phyloP scores from a whole-genome alignment of 2,329 filamentous ascomycete species.

The Alternaria ethzedia region DNA sequence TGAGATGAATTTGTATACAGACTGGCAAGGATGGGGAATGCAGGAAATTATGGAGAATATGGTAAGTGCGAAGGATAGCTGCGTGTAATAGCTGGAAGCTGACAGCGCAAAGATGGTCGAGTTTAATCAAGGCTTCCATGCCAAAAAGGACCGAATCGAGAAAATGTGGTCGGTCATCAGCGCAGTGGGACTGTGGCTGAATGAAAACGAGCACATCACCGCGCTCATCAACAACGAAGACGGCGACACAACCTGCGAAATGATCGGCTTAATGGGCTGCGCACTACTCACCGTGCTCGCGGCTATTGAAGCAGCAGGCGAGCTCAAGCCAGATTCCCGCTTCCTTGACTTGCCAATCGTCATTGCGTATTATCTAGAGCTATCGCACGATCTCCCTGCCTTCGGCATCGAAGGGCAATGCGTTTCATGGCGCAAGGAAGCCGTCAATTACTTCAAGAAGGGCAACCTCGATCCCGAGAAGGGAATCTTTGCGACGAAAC shows the following conservation, averaged over 20 bases:
- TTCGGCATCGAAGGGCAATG: conserved; percentile 25
- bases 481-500: conserved; percentile 11
- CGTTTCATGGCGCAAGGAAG: conserved; percentile 19
- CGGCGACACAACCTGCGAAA: conserved; percentile 2
- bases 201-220: neutral
- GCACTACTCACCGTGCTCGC: conserved; percentile 22
- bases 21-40: conserved; percentile 20
- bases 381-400: conserved; percentile 12
- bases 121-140: conserved; percentile 17
- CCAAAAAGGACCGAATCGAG: conserved; percentile 8
- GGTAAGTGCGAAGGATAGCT: conserved; percentile 1
- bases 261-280: conserved; percentile 20
- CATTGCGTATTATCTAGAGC: conserved; percentile 20
- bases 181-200: conserved; percentile 20
- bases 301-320: conserved; percentile 18
- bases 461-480: conserved; percentile 18
- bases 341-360: conserved; percentile 27
- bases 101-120: conserved; percentile 15
- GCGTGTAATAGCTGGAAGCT: neutral
- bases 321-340: conserved; percentile 24
- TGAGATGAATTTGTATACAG: conserved; percentile 20
- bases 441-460: conserved; percentile 20
- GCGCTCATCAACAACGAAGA: conserved; percentile 17
- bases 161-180: conserved; percentile 26
- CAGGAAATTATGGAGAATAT: conserved; percentile 19